Base-by-base conservation (phyloP, 176 grass and related monocot genomes). In the Chrysopogon serrulatus region DNA sequence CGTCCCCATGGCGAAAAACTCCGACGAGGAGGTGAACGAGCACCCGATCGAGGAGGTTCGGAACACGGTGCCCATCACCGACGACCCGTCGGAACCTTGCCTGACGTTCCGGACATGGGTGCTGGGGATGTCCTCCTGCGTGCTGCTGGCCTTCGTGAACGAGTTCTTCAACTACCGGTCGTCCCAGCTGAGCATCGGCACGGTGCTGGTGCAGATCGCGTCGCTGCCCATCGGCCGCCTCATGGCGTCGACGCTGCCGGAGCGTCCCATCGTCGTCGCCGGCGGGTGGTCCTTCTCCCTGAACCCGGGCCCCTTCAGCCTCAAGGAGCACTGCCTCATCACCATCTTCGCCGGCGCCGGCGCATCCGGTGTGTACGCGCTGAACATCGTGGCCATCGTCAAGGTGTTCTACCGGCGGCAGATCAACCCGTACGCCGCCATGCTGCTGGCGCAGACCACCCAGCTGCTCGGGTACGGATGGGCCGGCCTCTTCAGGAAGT, bases 141-240 rank as follows among this genome's bases (percentile, higher is more conserved):
- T 87, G 28, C 15, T 92, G 12, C 92, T 97, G 4, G 77, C 92
- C 67, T 94, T 94, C 80, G 64, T 94, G 56, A 97, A 97, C 80
- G 90, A 97, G 92, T 97, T 97, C 90, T 97, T 97, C 83, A 62
- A 33, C 59, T 97, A 97, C 86, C 79, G 94, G 35, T 66, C 82
- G 15, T 90, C 83, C 72, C 94, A 91, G 83, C 92, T 97, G 18
- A 37, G 51, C 72, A 76, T 97, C 85, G 79, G 90, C 53, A 73
- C 94, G 2, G 76, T 92, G 76, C 68, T 88, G 42, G 92, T 91
- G 47, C 86, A 94, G 90, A 87, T 94, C 65, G 87, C 76, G 26
- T 63, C 85, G 57, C 76, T 94, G 16, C 92, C 92, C 21, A 82
- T 94, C 59, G 90, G 87, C 64, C 84, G 82, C 12, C 86, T 94